Percentiles rank a stretch among this genome's conserved stretches.
These are phyloP conservation scores for Taphrina flavorubra DNA, from an alignment of 1,139 yeast genomes.

Conservation along the genomic window DNA sequence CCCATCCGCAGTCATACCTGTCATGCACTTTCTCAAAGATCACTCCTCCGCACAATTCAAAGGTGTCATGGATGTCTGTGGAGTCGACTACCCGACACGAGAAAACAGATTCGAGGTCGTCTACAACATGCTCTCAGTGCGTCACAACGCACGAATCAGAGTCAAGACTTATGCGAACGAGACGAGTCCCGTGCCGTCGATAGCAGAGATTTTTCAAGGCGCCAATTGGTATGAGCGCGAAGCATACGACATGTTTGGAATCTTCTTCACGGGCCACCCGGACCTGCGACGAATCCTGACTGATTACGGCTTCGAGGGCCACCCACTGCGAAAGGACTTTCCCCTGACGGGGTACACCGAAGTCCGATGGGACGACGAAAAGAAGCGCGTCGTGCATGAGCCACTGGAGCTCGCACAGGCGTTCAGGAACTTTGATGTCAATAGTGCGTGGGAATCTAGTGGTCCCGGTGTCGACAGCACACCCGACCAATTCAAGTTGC, in stretches of 20 bases:
- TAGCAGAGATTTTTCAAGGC: conserved; percentile 73
- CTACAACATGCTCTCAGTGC: conserved; percentile 77
- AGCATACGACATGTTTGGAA: conserved; percentile 48
- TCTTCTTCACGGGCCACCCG: conserved; percentile 87
- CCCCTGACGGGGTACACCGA: conserved; percentile 74
- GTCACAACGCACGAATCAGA: conserved; percentile 85
- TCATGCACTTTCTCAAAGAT: conserved; percentile 70
- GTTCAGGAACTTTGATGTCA: conserved; percentile 86
- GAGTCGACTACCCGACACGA: conserved; percentile 85
- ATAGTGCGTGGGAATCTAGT: conserved; percentile 89
- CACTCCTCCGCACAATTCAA: conserved; percentile 85
- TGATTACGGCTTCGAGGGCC: conserved; percentile 92
- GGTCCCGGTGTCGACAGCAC: conserved; percentile 85
- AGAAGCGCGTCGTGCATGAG: conserved; percentile 86
- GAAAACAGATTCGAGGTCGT: conserved; percentile 86
- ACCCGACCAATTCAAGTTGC: conserved; percentile 80
- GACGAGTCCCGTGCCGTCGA: conserved; percentile 78
- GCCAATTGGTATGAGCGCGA: conserved; percentile 71
- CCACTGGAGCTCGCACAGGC: conserved; percentile 71
- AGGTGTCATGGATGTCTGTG: conserved; percentile 79
- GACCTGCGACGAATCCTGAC: conserved; percentile 89
- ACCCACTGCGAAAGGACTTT: conserved; percentile 89
- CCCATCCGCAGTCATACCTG: conserved; percentile 75
- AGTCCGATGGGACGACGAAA: conserved; percentile 87
- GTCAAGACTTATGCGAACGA: conserved; percentile 89